phyloP scores from a whole-genome alignment of 2,329 filamentous ascomycete species.

The Microcyclosporella mali region DNA sequence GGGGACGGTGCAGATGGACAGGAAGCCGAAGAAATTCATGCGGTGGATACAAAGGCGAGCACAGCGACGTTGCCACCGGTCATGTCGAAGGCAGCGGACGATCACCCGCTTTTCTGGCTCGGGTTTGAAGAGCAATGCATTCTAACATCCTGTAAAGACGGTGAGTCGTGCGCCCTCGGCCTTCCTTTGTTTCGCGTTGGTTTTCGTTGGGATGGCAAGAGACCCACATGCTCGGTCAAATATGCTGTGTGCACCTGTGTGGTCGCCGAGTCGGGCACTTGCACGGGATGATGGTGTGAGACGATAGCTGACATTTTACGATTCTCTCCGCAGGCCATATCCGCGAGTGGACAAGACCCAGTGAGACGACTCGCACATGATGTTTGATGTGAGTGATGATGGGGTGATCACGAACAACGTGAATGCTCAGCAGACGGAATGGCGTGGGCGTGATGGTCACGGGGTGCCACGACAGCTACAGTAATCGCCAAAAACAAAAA shows the following conservation, averaged over 20 bases:
- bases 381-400: not conserved
- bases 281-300: constrained; percentile 2
- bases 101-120: constrained; percentile 81
- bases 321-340: constrained; percentile 55
- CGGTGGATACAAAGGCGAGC: constrained; percentile 75
- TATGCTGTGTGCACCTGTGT: too few species aligned
- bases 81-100: constrained; percentile 76
- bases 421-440: not conserved
- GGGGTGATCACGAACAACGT: too few species aligned
- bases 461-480: not conserved
- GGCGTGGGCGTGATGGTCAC: not conserved
- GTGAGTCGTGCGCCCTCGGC: constrained; percentile 49
- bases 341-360: constrained; percentile 66
- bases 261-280: not conserved
- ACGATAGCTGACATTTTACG: constrained; percentile 12
- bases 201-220: constrained; percentile 12
- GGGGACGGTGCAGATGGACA: constrained; percentile 32
- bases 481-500: too few species aligned
- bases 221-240: too few species aligned
- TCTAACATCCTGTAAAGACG: constrained; percentile 83
- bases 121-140: constrained; percentile 93
- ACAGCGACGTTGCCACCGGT: constrained; percentile 87
- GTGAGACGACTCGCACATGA: constrained; percentile 13
- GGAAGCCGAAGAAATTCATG: constrained; percentile 61
- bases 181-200: constrained; percentile 4